Conservation (phyloP, 169 alveolate genomes). For the Babesia divergens region DNA sequence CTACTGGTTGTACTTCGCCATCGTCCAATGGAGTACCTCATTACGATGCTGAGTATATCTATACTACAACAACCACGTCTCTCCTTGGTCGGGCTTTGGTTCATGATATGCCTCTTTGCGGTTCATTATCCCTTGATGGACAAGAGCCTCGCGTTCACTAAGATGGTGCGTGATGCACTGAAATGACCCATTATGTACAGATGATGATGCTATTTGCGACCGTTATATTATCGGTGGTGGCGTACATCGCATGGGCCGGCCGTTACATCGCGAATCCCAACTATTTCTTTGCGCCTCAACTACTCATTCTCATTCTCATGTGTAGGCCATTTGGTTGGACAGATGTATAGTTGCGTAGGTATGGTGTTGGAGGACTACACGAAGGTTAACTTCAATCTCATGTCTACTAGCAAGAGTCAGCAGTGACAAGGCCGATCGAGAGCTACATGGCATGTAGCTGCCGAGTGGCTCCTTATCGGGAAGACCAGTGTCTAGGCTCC, state of each 20-base stretch:
- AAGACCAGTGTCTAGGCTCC: no score
- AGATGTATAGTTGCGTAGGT: no score
- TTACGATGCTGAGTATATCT: constrained; percentile 21
- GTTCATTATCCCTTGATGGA: constrained; percentile 48
- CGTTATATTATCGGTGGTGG: constrained; percentile 28
- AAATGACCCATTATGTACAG: neutral
- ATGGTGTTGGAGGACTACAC: constrained; percentile 59
- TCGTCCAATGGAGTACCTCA: constrained; percentile 49
- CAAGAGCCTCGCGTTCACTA: constrained; percentile 50
- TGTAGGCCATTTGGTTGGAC: no score
- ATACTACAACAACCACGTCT: constrained; percentile 26
- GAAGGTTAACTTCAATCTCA: constrained; percentile 6
- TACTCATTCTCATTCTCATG: constrained; percentile 23
- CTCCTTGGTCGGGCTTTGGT: constrained; percentile 48
- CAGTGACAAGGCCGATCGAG: no score
- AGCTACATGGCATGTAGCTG: no score
- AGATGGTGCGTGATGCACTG: constrained; percentile 14
- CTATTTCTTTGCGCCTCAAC: constrained; percentile 62
- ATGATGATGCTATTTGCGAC: constrained; percentile 16
- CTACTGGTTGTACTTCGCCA: constrained; percentile 36
- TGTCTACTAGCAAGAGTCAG: no score
- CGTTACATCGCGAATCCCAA: constrained; percentile 60
- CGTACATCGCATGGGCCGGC: constrained; percentile 49
- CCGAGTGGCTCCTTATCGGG: no score
- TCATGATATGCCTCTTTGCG: constrained; percentile 21